Base-by-base conservation (phyloP, 768 basidiomycete species). In the Leccinum subtestaceum region DNA sequence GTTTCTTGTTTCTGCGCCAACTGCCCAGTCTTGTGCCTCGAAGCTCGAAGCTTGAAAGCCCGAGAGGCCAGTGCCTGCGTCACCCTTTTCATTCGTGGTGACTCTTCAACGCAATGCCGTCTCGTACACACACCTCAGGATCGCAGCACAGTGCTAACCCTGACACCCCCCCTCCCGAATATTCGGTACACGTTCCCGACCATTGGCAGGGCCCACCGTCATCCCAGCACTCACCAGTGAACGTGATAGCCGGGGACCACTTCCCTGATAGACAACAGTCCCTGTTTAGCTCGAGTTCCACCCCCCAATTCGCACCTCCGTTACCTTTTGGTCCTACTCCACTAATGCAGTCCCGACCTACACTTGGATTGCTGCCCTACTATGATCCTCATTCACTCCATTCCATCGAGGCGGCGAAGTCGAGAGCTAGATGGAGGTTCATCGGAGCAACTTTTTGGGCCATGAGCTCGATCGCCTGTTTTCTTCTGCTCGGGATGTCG, bases 351-450 rank as follows among this genome's bases (percentile, higher is more conserved):
- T 71, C 72, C 45, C 68, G 75, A 57, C 64, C 72, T 54, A 65
- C 71, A n/a, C 64, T 78, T 48, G 71, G 69, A 25, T 48, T 74
- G 12, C 48, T 75, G 49, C 74, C 74, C 38, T 81, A 67, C 75
- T 77, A 81, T 64, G 81, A 81, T 63, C 79, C 75, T 9, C 72
- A 66, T 38, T 78, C 78, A 25, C 65, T 71, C 21, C 67, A 78
- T 58, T 73, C 79, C 46, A 52, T 77, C 2, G 68, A 69, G 51
- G 71, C 70, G 54, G 80, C 80, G 29, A 64, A 61, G 9, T 57
- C 60, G 48, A 70, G 82, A 27, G 80, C 81, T 34, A 71, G 71
- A 49, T 63, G 75, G 76, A 74, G 81, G 36, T 82, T 82, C 58
- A 58, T 77, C n/a, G 67, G 65, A 55, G 80, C 79, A 5, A 58